A percentile compares a stretch with the other conserved stretches of the same genome.
Conservation (phyloP, 1,284 basidiomycete species). For the Cutaneotrichosporon spelunceum region DNA sequence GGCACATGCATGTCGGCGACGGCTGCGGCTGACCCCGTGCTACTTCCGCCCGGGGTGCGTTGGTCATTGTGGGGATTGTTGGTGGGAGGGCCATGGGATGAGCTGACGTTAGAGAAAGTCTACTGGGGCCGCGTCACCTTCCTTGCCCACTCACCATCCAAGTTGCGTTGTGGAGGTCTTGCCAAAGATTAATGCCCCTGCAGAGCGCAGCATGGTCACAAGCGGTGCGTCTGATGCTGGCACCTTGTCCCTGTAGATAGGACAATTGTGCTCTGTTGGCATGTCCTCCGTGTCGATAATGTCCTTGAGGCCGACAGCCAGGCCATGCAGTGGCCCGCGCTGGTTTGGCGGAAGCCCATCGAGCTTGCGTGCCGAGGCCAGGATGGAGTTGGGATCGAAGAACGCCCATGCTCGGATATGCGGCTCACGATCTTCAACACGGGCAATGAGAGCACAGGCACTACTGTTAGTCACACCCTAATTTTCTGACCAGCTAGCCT, state of each 20-base stretch:
- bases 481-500: neutral
- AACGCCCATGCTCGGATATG: constrained; percentile 35
- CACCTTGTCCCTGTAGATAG: constrained; percentile 30
- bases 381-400: constrained; percentile 30
- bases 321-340: constrained; percentile 36
- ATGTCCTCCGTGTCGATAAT: constrained; percentile 37
- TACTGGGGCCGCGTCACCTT: neutral
- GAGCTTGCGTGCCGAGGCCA: constrained; percentile 29
- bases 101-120: constrained; percentile 17
- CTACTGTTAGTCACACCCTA: constrained; percentile 8
- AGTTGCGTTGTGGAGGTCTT: constrained; percentile 45
- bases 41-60: constrained; percentile 38
- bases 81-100: constrained; percentile 31
- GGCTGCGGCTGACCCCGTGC: constrained; percentile 40
- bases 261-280: constrained; percentile 37
- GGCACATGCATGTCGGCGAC: constrained; percentile 42
- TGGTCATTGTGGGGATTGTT: constrained; percentile 36
- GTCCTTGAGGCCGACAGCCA: constrained; percentile 39
- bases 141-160: constrained; percentile 27
- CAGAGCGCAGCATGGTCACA: constrained; percentile 27
- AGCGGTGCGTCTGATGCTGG: constrained; percentile 27
- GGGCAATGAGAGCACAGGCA: constrained; percentile 25
- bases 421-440: constrained; percentile 22
- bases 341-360: constrained; percentile 31
- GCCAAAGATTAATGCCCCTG: constrained; percentile 43